Base-by-base conservation (phyloP, 352 stramenopile species). In the Peronosclerospora sorghi region DNA sequence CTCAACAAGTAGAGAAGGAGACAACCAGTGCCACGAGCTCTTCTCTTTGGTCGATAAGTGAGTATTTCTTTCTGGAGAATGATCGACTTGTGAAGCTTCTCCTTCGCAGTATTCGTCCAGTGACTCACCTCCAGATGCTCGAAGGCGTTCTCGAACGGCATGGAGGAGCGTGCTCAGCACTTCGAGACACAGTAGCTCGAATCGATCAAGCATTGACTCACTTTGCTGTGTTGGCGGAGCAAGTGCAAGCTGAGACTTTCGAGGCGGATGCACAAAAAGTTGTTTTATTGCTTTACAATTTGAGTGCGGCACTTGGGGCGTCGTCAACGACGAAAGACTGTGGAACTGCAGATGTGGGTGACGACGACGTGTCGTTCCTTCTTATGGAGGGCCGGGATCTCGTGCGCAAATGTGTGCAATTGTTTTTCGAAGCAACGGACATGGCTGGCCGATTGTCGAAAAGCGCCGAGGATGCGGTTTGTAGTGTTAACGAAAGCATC, bases 11-110 rank as follows among this genome's bases (percentile, higher is more conserved):
- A 12, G 39, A 53, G 30, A 29, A 21, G 43, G 36, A 43, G 7
- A 14, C 44, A 14, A 24, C 4, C 2, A 18, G 35, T 12, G 47
- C 21, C 3, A 48, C 41, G 8, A 28, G 35, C 8, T 23, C 46
- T 47, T 28, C 38, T 32, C 24, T 42, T 2, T 32, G 13, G 1
- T n/a, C 36, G 13, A 15, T 34, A 12, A 5, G 48, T 19, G 48
- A 13, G 1, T 86, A 73, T 42, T 71, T 51, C 1, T 75, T 90
- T 13, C 63, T 76, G 47, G 77, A 92, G 41, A 89, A 87, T 8
- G 71, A 87, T 41, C 73, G 74, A 12, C 56, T 92, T 19, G 67
- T 79, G 13, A 73, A 65, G 32, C 84, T 87, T 44, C 60, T 92
- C 15, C 45, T 78, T 21, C 73, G 74, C 29, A 92, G 70, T 46